phyloP scores from a whole-genome alignment of 805 yeast genomes.

The Candida odintsovae region DNA sequence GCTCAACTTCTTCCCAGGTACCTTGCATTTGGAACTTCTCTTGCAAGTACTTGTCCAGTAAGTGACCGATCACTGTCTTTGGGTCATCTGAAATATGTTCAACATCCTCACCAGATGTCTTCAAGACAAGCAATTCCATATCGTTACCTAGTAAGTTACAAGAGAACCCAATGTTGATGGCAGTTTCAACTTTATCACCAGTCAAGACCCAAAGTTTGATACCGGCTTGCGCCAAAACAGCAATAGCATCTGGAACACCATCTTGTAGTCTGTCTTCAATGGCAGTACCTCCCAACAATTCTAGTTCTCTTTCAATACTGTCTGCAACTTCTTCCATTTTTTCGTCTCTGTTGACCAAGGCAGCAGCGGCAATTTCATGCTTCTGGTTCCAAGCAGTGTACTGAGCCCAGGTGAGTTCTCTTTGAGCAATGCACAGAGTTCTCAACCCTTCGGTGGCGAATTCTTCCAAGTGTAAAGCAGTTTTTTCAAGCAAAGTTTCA shows the following conservation, averaged over 20 bases:
- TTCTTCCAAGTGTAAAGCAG: slow-evolving; percentile 71
- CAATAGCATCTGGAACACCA: slow-evolving; percentile 81
- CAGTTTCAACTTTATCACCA: slow-evolving; percentile 88
- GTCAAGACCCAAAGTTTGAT: slow-evolving; percentile 82
- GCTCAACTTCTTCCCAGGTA: slow-evolving; percentile 45
- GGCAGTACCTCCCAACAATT: slow-evolving; percentile 76
- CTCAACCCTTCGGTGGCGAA: slow-evolving; percentile 81
- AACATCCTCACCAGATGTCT: slow-evolving; percentile 52
- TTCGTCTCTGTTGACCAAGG: slow-evolving; percentile 60
- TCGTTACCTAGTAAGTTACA: slow-evolving; percentile 72
- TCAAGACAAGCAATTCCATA: slow-evolving; percentile 67
- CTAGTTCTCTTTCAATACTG: slow-evolving; percentile 60
- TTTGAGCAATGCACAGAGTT: slow-evolving; percentile 74
- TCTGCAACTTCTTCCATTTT: slow-evolving; percentile 73
- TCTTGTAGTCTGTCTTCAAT: slow-evolving; percentile 82
- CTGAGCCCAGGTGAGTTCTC: slow-evolving; percentile 56
- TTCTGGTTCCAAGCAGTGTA: slow-evolving; percentile 58
- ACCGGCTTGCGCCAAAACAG: slow-evolving; percentile 66
- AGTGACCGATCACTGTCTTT: slow-evolving; percentile 21
- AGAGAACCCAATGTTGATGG: slow-evolving; percentile 81
- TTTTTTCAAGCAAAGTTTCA: slow-evolving; percentile 44
- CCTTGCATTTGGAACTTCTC: slow-evolving; percentile 53
- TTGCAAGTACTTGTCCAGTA: slow-evolving; percentile 39
- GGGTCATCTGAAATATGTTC: slow-evolving; percentile 37
- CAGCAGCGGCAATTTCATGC: slow-evolving; percentile 61